Percentiles rank a stretch among this genome's conserved stretches.
Conservation (phyloP, 83 land plant species). For the Diphasiastrum complanatum region DNA sequence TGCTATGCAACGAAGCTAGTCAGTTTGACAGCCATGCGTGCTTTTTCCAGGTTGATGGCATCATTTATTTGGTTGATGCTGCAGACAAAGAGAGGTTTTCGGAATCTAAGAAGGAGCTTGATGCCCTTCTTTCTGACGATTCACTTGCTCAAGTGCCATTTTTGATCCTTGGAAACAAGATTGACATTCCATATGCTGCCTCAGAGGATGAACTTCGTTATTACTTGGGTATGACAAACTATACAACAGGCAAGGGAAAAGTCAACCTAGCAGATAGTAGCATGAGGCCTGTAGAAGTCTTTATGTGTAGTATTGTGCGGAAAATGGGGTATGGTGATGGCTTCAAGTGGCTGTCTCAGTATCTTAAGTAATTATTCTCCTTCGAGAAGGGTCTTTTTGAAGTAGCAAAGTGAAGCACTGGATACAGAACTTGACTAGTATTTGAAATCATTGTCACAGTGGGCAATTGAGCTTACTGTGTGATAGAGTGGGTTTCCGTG, state of each 20-base stretch:
- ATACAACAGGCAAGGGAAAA: slow-evolving; percentile 29
- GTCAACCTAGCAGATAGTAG: slow-evolving; percentile 14
- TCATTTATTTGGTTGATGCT: slow-evolving; percentile 27
- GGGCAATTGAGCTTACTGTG: too few species aligned
- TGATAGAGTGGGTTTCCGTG: too few species aligned
- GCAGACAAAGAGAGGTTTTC: slow-evolving; percentile 28
- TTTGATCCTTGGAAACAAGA: slow-evolving; percentile 29
- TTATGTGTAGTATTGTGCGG: slow-evolving; percentile 34
- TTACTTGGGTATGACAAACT: slow-evolving; percentile 20
- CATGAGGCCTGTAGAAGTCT: slow-evolving; percentile 26
- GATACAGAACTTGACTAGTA: too few species aligned
- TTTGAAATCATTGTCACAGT: too few species aligned
- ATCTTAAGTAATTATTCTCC: slow-evolving; percentile 33
- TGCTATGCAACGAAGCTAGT: background rate
- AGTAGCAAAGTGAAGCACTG: too few species aligned
- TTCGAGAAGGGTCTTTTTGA: too few species aligned
- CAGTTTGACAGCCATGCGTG: background rate
- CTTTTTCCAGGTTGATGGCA: slow-evolving; percentile 25
- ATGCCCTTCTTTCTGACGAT: slow-evolving; percentile 28
- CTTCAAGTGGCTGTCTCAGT: slow-evolving; percentile 31
- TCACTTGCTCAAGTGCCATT: slow-evolving; percentile 27
- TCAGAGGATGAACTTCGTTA: slow-evolving; percentile 26
- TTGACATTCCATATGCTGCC: slow-evolving; percentile 30
- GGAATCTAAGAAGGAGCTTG: slow-evolving; percentile 30
- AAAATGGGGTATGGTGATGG: slow-evolving; percentile 36